These are phyloP conservation scores for Fusarium sp. DNA, from an alignment of 2,329 filamentous ascomycete species.

Conservation along the genomic window DNA sequence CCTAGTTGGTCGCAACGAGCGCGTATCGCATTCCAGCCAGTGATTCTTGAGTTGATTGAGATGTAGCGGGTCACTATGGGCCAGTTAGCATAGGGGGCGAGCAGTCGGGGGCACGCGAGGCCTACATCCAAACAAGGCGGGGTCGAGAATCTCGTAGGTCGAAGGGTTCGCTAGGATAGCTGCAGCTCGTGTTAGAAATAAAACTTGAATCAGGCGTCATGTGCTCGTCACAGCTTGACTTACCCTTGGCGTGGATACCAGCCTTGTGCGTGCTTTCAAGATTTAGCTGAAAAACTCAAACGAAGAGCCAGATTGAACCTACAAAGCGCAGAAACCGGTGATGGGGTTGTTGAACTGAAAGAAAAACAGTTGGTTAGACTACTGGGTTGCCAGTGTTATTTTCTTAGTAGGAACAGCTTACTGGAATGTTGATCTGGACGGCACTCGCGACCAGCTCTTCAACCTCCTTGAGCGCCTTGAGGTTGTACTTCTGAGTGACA, in stretches of 20 bases:
- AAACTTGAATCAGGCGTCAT: too few relatives aligned
- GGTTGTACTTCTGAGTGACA: conserved; percentile 76
- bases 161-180: conserved; percentile 45
- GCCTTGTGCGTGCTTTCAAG: conserved; percentile 31
- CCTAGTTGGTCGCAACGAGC: conserved; percentile 88
- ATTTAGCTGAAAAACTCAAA: not conserved
- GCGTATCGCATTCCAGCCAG: conserved; percentile 97
- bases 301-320: not conserved
- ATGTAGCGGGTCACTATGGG: too few relatives aligned
- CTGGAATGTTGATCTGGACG: conserved; percentile 58
- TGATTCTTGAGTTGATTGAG: conserved; percentile 53
- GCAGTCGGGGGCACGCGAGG: too few relatives aligned
- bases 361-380: too few relatives aligned
- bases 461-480: conserved; percentile 89
- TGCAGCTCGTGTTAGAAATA: too few relatives aligned
- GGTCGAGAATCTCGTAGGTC: conserved; percentile 93
- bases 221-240: too few relatives aligned
- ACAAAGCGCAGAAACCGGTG: conserved; percentile 41
- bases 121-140: conserved; percentile 55
- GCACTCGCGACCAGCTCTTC: conserved; percentile 88
- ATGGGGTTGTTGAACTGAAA: conserved; percentile 50
- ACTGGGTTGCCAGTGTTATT: too few relatives aligned
- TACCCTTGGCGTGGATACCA: conserved; percentile 54
- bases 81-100: too few relatives aligned
- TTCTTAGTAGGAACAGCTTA: too few relatives aligned